Evolutionary conservation across 345 rosid species (phyloP).

Genomic region (Barbarea vulgaris): DNA sequence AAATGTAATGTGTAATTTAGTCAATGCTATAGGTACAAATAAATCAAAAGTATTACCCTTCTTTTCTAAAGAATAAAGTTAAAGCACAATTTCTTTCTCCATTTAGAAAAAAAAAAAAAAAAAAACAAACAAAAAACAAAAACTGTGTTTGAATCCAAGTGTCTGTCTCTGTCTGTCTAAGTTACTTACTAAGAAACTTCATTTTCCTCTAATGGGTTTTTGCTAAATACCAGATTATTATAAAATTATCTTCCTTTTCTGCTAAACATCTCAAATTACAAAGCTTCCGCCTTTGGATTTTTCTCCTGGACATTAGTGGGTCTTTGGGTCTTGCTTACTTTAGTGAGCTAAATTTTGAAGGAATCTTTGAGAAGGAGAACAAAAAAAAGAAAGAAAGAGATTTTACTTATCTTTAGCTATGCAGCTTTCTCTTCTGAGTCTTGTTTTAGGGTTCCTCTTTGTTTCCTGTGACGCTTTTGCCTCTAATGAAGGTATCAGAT

Average conservation of each 20-base stretch:
- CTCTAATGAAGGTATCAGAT: constrained; percentile 64
- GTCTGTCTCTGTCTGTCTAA: constrained; percentile 39
- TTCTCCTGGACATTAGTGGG: background rate
- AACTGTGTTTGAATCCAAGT: constrained; percentile 74
- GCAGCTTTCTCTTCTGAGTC: constrained; percentile 42
- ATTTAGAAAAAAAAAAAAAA: constrained; percentile 18
- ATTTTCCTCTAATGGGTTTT: constrained; percentile 53
- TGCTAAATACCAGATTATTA: constrained; percentile 36
- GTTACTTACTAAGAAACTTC: constrained; percentile 29
- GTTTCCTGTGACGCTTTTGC: constrained; percentile 54
- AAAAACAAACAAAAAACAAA: constrained; percentile 32
- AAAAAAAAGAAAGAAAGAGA: constrained; percentile 8
- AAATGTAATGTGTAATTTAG: background rate
- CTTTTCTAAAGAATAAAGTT: constrained; percentile 24
- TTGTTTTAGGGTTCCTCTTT: constrained; percentile 47
- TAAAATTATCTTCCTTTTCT: constrained; percentile 27
- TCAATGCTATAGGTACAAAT: background rate
- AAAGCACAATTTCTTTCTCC: constrained; percentile 22
- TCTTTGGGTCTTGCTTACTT: constrained; percentile 14
- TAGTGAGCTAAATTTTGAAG: constrained; percentile 13
- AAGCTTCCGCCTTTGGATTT: background rate
- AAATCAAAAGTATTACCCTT: background rate
- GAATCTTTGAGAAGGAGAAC: background rate
- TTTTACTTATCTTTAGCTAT: constrained; percentile 9
- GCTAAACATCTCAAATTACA: background rate